Base-by-base conservation (phyloP, 768 basidiomycete genomes). In the Bullera alba region DNA sequence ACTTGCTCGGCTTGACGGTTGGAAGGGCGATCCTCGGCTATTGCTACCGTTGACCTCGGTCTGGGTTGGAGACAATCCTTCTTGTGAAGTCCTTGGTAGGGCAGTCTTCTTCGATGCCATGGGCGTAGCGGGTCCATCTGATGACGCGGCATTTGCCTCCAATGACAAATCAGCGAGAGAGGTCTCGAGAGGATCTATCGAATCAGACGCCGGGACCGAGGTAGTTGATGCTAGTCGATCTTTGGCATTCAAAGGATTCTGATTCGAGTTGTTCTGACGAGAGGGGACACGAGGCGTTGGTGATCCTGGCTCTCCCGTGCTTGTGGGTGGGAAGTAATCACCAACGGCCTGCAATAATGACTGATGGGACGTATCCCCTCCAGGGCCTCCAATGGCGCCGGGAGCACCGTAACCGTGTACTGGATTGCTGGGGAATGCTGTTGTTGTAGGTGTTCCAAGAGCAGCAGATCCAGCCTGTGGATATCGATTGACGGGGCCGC, bases 401-500 rank as follows among this genome's bases (percentile, higher is more conserved):
- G 49, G 37, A 28, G 44, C 47, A 16, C 43, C 54, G n/a, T 30
- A 53, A 1, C 53, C 50, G 25, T 56, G 54, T 2, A 50, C 30
- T 12, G 53, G 54, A 26, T 54, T 52, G 15, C 36, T 50, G 1
- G 65, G 61, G 57, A 67, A 67, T n/a, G 57, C 42, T 37, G 59
- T 60, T 0, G 65, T 67, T 0, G 65, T 63, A 0, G 65, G 65
- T 27, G 65, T 67, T 3, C 53, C 62, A 6, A 67, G 47, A 6
- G 46, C 50, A 10, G 65, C 65, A 15, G 59, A 61, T 5, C 65
- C 65, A 32, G 45, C 42, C 14, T 47, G 49, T 2, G 49, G 57
- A 36, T 42, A 54, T 30, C 53, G 48, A 45, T 66, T 54, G 29
- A 74, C 44, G 0, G 82, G 83, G 23, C 81, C 83, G 35, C 82